Evolutionary conservation across 2,329 filamentous ascomycete genomes (phyloP).

Genomic region (Aureobasidium mangrovei): DNA sequence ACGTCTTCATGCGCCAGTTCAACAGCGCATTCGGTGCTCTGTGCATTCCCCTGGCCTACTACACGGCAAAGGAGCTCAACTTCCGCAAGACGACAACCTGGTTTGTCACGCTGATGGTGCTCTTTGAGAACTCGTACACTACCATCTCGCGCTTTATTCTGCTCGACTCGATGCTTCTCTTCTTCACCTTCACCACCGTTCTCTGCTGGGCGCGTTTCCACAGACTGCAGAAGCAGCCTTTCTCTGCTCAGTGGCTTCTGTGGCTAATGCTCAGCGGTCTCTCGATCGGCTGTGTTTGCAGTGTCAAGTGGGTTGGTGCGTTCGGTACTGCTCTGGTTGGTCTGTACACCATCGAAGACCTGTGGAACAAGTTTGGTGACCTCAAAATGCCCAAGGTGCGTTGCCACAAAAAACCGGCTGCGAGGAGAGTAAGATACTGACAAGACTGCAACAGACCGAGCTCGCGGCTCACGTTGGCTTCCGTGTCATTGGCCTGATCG

Average conservation of each 20-base stretch:
- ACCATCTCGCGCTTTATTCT: constrained; percentile 98
- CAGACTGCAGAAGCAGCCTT: constrained; percentile 73
- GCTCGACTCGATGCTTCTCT: constrained; percentile 95
- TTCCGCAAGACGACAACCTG: constrained; percentile 82
- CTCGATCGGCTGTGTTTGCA: constrained; percentile 96
- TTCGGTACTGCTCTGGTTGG: constrained; percentile 94
- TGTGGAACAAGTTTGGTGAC: constrained; percentile 98
- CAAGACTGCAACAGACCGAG: constrained; percentile 36
- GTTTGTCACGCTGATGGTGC: constrained; percentile 92
- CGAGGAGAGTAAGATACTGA: not conserved
- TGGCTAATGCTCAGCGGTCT: constrained; percentile 92
- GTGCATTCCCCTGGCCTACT: constrained; percentile 91
- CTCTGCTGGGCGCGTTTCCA: constrained; percentile 98
- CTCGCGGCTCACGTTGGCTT: constrained; percentile 71
- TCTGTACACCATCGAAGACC: constrained; percentile 88
- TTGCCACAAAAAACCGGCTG: constrained; percentile 13
- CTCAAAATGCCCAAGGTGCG: constrained; percentile 76
- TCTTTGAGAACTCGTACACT: constrained; percentile 98
- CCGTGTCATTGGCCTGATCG: constrained; percentile 76
- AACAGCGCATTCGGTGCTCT: constrained; percentile 90
- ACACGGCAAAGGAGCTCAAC: constrained; percentile 82
- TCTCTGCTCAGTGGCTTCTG: constrained; percentile 83
- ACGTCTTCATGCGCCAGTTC: constrained; percentile 97
- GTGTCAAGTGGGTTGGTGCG: constrained; percentile 95
- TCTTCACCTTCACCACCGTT: constrained; percentile 95